Percentiles rank a stretch among this genome's conserved stretches.
Conservation (phyloP, 345 rosid genomes). For the Hirschfeldia incana region DNA sequence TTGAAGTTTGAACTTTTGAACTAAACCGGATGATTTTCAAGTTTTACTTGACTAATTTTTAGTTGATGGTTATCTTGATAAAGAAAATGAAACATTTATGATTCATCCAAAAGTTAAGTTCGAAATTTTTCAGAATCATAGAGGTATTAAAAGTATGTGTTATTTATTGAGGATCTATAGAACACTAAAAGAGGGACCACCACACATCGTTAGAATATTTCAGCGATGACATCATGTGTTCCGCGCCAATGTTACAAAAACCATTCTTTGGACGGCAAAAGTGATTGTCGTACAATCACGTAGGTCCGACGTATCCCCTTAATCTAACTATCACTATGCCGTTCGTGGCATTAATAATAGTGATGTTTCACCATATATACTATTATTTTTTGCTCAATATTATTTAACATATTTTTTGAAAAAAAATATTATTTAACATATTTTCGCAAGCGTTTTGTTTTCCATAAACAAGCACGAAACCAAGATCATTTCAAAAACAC, state of each 20-base stretch:
- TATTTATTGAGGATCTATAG: neutral
- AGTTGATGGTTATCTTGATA: neutral
- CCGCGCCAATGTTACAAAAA: slow-evolving; percentile 17
- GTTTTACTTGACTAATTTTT: neutral
- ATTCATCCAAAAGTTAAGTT: neutral
- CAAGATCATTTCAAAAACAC: neutral
- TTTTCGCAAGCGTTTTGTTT: neutral
- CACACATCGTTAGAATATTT: neutral
- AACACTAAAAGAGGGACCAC: neutral
- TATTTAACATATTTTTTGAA: too few species aligned
- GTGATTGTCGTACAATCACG: neutral
- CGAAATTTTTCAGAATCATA: neutral
- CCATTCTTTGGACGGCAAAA: slow-evolving; percentile 8
- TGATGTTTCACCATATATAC: neutral
- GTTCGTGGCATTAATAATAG: neutral
- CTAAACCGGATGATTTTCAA: neutral
- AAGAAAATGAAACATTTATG: neutral
- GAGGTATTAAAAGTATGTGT: neutral
- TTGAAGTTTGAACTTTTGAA: neutral
- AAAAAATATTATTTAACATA: too few species aligned
- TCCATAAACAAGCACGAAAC: neutral
- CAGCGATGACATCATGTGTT: neutral
- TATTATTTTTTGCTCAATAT: neutral
- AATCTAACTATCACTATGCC: too few species aligned
- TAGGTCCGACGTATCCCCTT: neutral